Evolutionary conservation across 176 grass and related monocot genomes (phyloP), one percentile per base, ranked within the genome.

Genomic region (Triticum urartu): DNA sequence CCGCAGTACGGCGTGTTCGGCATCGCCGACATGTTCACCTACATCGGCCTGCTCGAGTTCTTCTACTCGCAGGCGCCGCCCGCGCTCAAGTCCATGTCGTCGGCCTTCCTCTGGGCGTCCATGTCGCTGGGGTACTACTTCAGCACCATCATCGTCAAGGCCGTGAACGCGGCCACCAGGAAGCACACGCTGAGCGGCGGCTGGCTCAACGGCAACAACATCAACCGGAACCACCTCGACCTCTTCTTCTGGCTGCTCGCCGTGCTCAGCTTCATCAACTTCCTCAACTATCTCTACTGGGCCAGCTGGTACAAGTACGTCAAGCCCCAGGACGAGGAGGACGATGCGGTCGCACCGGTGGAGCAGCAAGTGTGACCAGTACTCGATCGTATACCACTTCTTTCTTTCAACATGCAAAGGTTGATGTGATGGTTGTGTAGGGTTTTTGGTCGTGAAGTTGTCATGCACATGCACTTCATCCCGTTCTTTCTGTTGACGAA

Each of bases 171-270:
- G 1, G 89, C 87, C 38, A 94, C 88, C 15, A 86, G 20, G 69
- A 14, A 45, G 0, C n/a, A 18, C 17, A 86, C 84, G 20, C 25
- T 47, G 1, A 90, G 76, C 20, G 50, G 79, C 5, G 90, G 92
- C 0, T 97, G 95, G 95, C 89, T 97, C 10, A 15, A 40, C 14
- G 90, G 89, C 24, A 87, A 86, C 69, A 91, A 89, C 78, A 82
- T 97, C 68, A 94, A 97, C 86, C 60, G 61, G 75, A 81, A 97
- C 81, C 91, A 87, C 77, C 88, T 97, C 64, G 90, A 97, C 64
- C 88, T 89, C 86, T 97, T 97, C 90, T 94, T 89, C 84, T 97
- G 94, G 94, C 79, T 94, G 48, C 90, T 97, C 67, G 86, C 88
- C 69, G 92, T 84, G 45, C 88, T 97, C 30, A 97, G 94, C 90